Percentiles rank a stretch among this genome's conserved stretches.
These are phyloP conservation scores for Volvox carteri DNA, from an alignment of 163 green algal genomes.

Conservation along the genomic window DNA sequence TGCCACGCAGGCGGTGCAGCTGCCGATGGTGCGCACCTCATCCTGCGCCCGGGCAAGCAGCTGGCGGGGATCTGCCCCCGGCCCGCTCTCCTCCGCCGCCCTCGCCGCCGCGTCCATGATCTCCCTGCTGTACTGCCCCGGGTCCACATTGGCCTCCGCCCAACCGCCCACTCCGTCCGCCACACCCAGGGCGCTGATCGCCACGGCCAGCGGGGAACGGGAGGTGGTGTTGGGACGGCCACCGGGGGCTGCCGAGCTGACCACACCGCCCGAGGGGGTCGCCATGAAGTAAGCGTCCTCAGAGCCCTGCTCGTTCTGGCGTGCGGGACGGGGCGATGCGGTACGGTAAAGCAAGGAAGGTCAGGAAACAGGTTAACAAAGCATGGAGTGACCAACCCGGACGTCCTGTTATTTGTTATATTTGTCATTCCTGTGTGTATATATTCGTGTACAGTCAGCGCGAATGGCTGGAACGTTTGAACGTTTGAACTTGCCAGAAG, in stretches of 20 bases:
- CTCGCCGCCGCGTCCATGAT: constrained; percentile 57
- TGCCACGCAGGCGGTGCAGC: constrained; percentile 75
- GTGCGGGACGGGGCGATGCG: too few species aligned
- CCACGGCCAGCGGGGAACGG: not conserved
- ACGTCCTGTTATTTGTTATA: too few species aligned
- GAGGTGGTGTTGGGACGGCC: too few species aligned
- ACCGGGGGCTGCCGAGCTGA: too few species aligned
- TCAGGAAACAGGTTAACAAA: too few species aligned
- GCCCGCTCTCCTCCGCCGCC: constrained; percentile 35
- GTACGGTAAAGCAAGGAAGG: too few species aligned
- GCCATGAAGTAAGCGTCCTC: constrained; percentile 95
- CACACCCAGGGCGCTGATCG: constrained; percentile 82
- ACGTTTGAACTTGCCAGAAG: too few species aligned
- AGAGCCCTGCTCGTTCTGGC: constrained; percentile 81
- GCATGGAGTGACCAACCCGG: too few species aligned
- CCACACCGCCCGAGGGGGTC: constrained; percentile 36
- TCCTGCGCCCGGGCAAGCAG: constrained; percentile 65
- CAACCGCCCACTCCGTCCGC: constrained; percentile 97
- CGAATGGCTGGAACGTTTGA: too few species aligned
- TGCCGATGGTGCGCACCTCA: constrained; percentile 60
- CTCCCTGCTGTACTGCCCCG: constrained; percentile 80
- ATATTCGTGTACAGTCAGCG: too few species aligned
- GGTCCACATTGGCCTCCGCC: constrained; percentile 89
- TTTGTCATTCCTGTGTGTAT: too few species aligned
- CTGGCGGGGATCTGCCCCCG: constrained; percentile 20